Evolutionary conservation across 331 rosid species (phyloP), one percentile per base, ranked within the genome.

Genomic region (Pyrus hybrid): DNA sequence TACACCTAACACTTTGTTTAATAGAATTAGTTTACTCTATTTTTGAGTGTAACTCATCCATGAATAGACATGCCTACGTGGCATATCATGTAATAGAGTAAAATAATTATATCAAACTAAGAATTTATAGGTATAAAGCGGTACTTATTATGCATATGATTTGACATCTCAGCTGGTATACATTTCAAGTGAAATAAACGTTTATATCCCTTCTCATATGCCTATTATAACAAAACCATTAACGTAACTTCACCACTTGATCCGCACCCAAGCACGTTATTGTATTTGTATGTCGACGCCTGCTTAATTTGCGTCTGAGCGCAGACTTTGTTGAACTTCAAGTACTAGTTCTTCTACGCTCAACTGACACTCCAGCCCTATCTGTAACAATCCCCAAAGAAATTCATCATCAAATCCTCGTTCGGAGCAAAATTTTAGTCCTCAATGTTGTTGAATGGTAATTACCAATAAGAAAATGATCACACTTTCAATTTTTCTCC

Each of bases 281-380:
- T 29, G 26, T 10, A 28, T 51, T 17, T 60, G 68, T 30, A 30
- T 7, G 16, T 57, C 28, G n/a, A 78, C 76, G 22, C 86, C 84
- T n/a, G 88, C 86, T 51, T 51, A 51, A 51, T 51, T 51, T 51
- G 57, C 4, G 20, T 51, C 9, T 26, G 90, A 76, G 68, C 88
- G 79, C 83, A 95, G 84, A 81, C 90, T 89, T 80, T 85, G 87
- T 77, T 92, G 99, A 56, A 95, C 97, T 89, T 95, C 90, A 78
- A 83, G 63, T 4, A 92, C 97, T 25, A 95, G 80, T 76, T 95
- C 99, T 85, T 95, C 97, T 87, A 95, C 75, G 71, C 99, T 95
- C 78, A 92, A 81, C 70, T 88, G 81, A 82, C 99, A 95, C 65
- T 90, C 96, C 81, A 92, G 83, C 75, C 93, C 97, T 80, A 92